Percentiles rank a stretch among this genome's conserved stretches.
Evolutionary conservation across 306 rosid species (phyloP).

Genomic region (Clitoria ternatea): DNA sequence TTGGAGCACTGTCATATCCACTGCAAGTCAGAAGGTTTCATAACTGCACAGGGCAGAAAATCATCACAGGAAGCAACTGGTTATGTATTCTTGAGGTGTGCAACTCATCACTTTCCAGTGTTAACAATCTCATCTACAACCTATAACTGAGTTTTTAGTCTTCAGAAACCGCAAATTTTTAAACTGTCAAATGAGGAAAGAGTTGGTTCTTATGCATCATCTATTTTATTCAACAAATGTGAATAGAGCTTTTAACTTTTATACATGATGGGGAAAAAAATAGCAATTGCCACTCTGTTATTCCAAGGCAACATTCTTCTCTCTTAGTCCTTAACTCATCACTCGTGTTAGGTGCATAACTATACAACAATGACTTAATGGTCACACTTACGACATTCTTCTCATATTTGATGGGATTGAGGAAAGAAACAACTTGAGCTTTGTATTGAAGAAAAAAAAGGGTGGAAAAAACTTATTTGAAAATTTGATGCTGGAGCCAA

Average conservation of each 20-base stretch:
- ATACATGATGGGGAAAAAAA: conserved; percentile 17
- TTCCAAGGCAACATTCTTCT: neutral
- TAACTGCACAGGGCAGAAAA: conserved; percentile 87
- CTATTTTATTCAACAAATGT: conserved; percentile 6
- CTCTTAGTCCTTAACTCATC: neutral
- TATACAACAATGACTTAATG: neutral
- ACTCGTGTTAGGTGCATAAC: neutral
- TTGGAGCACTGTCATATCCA: conserved; percentile 92
- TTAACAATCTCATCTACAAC: conserved; percentile 32
- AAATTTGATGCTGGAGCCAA: too few relatives aligned
- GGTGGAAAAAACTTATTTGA: too few relatives aligned
- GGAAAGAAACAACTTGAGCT: too few relatives aligned
- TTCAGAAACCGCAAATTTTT: conserved; percentile 6
- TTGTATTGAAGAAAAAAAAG: too few relatives aligned
- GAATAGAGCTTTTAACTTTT: neutral
- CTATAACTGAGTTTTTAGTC: conserved; percentile 5
- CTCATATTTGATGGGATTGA: too few relatives aligned
- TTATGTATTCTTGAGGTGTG: conserved; percentile 89
- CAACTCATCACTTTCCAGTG: conserved; percentile 15
- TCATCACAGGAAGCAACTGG: conserved; percentile 93
- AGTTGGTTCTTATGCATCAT: neutral
- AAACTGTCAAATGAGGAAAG: conserved; percentile 11
- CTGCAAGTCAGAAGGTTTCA: conserved; percentile 80
- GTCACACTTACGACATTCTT: too few relatives aligned
- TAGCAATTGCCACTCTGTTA: conserved; percentile 5